Base-by-base conservation (phyloP, 306 rosid species). In the Dryas alaskensis region DNA sequence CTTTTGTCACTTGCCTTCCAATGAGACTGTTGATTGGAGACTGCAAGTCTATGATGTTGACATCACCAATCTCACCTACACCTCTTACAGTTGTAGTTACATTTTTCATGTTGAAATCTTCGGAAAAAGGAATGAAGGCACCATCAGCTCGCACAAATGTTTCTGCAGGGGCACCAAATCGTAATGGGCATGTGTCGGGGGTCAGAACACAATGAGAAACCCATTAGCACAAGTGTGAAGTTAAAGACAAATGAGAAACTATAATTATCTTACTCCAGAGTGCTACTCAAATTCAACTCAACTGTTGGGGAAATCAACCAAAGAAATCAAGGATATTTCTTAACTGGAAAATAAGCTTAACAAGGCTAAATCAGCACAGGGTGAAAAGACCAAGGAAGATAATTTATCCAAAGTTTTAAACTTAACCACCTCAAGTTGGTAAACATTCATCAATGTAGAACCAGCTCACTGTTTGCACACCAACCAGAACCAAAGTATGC, bases 101-200 rank as follows among this genome's bases (percentile, higher is more conserved):
- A 51, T 85, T 84, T 69, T 72, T 79, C 96, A 90, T 78, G 78
- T 92, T 81, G 67, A 88, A 95, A 81, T 88, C 98, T 76, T 90
- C 92, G 0, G 96, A 89, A 79, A 95, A 95, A 42, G 98, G 98
- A 72, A 95, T 90, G 86, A 95, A 95, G 60, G 98, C 99, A 46
- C 99, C 99, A 76, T 95, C 99, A 70, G 97, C 99, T 80, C 99
- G 86, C 73, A 95, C 99, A 81, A 95, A 95, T 86, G 99, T 95
- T 85, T 95, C 99, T 95, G 96, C 88, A 84, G 72, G 61, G 76
- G 73, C 77, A 80, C 71, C 88, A 84, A 82, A 78, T 77, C 49
- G 67, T 62, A 65, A 71, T 31, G 76, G 78, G 67, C 70, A 82
- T 58, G 67, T 17, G 55, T 19, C 5, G 46, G 71, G 62, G 69